These are phyloP conservation scores for Neurospora sp. DNA, from an alignment of 495 filamentous ascomycete species.

Conservation along the genomic window DNA sequence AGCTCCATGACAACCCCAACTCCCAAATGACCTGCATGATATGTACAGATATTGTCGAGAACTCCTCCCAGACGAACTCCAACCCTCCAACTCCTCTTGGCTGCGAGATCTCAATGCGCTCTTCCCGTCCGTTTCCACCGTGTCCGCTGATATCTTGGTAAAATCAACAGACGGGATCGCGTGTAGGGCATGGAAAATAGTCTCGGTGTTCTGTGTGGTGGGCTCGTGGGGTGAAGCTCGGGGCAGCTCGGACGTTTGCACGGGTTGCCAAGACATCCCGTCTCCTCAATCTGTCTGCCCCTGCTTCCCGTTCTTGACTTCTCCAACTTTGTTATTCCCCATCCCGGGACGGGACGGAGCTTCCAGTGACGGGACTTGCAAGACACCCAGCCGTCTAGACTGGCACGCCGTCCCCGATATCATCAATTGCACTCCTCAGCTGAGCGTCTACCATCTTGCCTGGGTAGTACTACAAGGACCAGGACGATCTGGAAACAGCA, in stretches of 20 bases:
- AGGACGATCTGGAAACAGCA: background rate
- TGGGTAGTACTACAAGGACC: background rate
- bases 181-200: background rate
- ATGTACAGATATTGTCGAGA: background rate
- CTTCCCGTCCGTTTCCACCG: background rate
- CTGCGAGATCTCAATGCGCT: background rate
- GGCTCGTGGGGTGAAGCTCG: background rate
- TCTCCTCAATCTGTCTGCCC: background rate
- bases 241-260: background rate
- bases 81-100: background rate
- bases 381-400: background rate
- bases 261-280: background rate
- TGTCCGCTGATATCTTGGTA: background rate
- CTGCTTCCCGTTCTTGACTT: background rate
- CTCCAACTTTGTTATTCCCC: background rate
- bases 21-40: background rate
- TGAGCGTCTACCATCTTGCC: background rate
- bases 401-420: background rate
- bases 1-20: background rate
- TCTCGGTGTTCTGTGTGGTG: background rate
- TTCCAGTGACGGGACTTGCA: background rate
- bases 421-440: background rate
- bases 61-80: background rate
- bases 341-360: background rate
- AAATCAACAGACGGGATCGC: background rate